Evolutionary conservation across 202 grass and related monocot species (phyloP), one percentile per base, ranked within the genome.

Genomic region (Alloteropsis angusta): DNA sequence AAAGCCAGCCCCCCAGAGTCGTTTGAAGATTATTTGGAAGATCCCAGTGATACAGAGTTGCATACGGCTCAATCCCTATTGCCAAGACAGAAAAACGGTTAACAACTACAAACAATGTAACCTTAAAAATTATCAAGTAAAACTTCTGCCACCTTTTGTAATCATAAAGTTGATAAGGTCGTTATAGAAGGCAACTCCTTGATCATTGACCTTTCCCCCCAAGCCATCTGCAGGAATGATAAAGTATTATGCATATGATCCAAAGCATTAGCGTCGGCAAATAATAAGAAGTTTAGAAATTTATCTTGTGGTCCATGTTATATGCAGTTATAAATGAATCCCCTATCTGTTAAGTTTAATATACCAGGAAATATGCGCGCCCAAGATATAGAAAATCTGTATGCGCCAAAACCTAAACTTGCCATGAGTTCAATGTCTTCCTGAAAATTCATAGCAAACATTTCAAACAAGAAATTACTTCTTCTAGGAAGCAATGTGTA

Each of bases 331-430:
- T 52, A 89, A 76, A 34, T 80, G 60, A 70, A 64, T 12, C 12
- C 63, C 8, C 18, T 39, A 75, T 72, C 9, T 60, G 52, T 21
- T 79, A 58, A 87, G 18, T 18, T 75, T 65, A 82, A 79, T 38
- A 14, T 87, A 99, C 96, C 96, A 82, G 96, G 92, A 74, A 99
- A 99, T 82, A 99, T 99, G 1, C 96, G 88, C 32, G 92, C 56
- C 96, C 96, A 99, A 67, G 96, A 85, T 91, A 99, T 93, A 72
- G 96, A 99, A 88, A 99, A 99, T 65, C 96, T 85, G 85, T 99
- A 99, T 53, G 96, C 92, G 61, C 35, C 18, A 68, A 99, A 99
- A 59, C 96, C 92, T 80, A 99, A 79, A 56, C 83, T 93, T 69
- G 76, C 75, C 90, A 99, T 99, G 65, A 99, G 87, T 43, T 99